phyloP scores from a whole-genome alignment of 768 basidiomycete genomes.

The Termitomyces sp. region DNA sequence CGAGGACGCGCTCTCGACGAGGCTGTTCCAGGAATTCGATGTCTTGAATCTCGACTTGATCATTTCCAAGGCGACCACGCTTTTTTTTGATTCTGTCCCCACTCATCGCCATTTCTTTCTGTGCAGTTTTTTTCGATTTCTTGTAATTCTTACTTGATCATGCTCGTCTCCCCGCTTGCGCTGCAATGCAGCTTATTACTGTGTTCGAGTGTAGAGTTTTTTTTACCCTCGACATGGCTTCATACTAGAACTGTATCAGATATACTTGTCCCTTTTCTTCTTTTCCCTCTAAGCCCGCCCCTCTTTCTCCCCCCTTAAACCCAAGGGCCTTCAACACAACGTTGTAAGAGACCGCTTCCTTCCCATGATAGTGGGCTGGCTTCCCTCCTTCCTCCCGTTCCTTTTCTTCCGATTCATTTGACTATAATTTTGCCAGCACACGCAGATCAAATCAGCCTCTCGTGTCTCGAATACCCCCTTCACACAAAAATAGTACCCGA shows the following conservation, averaged over 20 bases:
- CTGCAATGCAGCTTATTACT: slow-evolving; percentile 7
- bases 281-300: not conserved
- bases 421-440: slow-evolving; percentile 10
- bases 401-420: not conserved
- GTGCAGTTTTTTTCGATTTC: slow-evolving; percentile 2
- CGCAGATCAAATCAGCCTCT: slow-evolving; percentile 13
- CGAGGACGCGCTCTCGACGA: slow-evolving; percentile 29
- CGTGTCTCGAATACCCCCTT: slow-evolving; percentile 16
- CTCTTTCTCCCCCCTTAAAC: not conserved
- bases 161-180: slow-evolving; percentile 4
- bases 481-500: slow-evolving; percentile 9
- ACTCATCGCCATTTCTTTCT: slow-evolving; percentile 7
- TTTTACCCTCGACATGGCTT: not conserved
- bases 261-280: slow-evolving; percentile 17
- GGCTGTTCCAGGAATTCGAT: slow-evolving; percentile 35
- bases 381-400: not conserved
- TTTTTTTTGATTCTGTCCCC: not conserved
- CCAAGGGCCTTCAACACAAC: slow-evolving; percentile 2
- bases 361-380: not conserved
- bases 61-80: not conserved
- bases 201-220: slow-evolving; percentile 9
- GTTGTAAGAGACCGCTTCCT: not conserved
- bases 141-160: slow-evolving; percentile 4
- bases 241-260: slow-evolving; percentile 27
- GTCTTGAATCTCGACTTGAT: slow-evolving; percentile 22